Percentiles rank a stretch among this genome's conserved stretches.
phyloP scores from a whole-genome alignment of 2,329 filamentous ascomycete genomes.

The Venturia oleaginea region DNA sequence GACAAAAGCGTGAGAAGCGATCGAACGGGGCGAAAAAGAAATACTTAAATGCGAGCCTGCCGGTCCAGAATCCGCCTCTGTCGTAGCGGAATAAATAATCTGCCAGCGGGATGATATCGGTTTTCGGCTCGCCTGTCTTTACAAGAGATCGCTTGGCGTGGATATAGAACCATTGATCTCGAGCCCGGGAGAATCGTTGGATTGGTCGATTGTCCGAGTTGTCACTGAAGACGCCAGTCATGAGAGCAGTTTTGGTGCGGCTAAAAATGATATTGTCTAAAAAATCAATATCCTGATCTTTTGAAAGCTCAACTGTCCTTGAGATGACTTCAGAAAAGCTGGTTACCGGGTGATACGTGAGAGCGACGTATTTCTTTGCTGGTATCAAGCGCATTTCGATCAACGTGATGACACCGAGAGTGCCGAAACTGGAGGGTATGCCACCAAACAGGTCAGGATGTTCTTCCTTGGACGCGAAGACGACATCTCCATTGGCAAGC shows the following conservation, averaged over 20 bases:
- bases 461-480: constrained; percentile 45
- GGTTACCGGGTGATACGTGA: constrained; percentile 37
- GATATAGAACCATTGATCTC: constrained; percentile 45
- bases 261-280: constrained; percentile 43
- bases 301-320: constrained; percentile 29
- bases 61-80: constrained; percentile 61
- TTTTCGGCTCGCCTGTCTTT: constrained; percentile 19
- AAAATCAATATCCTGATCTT: constrained; percentile 34
- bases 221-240: constrained; percentile 34
- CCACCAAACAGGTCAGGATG: constrained; percentile 54
- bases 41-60: constrained; percentile 53
- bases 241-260: constrained; percentile 32
- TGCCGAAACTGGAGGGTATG: constrained; percentile 57
- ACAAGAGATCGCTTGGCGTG: constrained; percentile 30
- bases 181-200: constrained; percentile 31
- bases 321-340: constrained; percentile 32
- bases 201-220: constrained; percentile 11
- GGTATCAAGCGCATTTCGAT: constrained; percentile 38
- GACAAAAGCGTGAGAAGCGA: constrained; percentile 45
- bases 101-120: constrained; percentile 48
- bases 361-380: constrained; percentile 40
- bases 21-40: constrained; percentile 56
- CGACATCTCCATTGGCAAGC: constrained; percentile 50
- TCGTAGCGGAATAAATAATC: constrained; percentile 68
- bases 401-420: constrained; percentile 54